A percentile compares a stretch with the other conserved stretches of the same genome.
Conservation (phyloP, 176 grass and related monocot genomes). For the Rhipidocladum racemiflorum region DNA sequence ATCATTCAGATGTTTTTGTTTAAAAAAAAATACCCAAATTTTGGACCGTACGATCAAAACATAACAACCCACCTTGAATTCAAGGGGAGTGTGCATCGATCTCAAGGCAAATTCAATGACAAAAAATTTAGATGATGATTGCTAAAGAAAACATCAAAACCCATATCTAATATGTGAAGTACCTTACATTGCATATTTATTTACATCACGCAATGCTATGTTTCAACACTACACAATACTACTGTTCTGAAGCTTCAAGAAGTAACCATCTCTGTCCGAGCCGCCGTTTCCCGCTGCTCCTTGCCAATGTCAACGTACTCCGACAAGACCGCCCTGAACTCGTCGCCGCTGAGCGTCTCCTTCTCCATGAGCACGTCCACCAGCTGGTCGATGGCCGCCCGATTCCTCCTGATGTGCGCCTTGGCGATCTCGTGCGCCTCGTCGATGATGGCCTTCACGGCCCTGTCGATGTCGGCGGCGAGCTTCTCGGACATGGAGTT, state of each 20-base stretch:
- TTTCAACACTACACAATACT: not conserved
- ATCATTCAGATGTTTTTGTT: no score
- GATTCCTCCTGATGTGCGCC: constrained; percentile 53
- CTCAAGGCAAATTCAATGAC: no score
- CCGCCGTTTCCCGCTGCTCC: constrained; percentile 32
- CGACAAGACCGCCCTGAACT: constrained; percentile 70
- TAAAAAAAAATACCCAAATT: no score
- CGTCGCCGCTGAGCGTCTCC: constrained; percentile 77
- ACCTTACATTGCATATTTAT: not conserved
- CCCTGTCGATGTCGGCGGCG: constrained; percentile 59
- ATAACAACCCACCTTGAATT: no score
- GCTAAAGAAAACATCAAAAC: no score
- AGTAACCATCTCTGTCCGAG: constrained; percentile 32
- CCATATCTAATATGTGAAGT: no score
- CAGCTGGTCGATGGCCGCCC: constrained; percentile 64
- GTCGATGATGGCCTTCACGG: constrained; percentile 60
- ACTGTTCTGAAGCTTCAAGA: constrained; percentile 33
- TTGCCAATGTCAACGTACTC: constrained; percentile 48
- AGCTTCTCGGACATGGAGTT: constrained; percentile 80
- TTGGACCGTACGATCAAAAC: no score
- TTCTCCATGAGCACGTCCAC: constrained; percentile 77
- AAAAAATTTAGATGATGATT: no score
- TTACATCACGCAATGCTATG: not conserved
- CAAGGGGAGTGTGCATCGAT: no score
- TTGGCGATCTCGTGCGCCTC: constrained; percentile 63